A percentile compares a stretch with the other conserved stretches of the same genome.
phyloP scores from a whole-genome alignment of 2,329 filamentous ascomycete species.

The Metarhizium album region DNA sequence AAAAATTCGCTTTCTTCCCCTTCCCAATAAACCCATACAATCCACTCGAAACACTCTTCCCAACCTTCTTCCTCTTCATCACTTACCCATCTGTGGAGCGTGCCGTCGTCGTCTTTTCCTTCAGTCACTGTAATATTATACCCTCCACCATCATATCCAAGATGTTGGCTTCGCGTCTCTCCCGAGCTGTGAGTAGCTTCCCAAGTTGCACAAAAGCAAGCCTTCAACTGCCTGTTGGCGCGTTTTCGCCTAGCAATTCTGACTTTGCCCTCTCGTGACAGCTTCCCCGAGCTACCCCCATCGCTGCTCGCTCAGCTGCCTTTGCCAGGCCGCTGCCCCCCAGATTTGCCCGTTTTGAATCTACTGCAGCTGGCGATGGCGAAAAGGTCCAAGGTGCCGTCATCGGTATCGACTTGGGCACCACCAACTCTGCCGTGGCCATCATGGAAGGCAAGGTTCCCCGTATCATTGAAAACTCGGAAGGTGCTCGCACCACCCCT shows the following conservation, averaged over 20 bases:
- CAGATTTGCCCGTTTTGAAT: slow-evolving; percentile 69
- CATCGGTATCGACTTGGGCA: slow-evolving; percentile 97
- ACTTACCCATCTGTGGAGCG: slow-evolving; percentile 18
- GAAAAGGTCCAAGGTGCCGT: slow-evolving; percentile 91
- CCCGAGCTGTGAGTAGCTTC: slow-evolving; percentile 57
- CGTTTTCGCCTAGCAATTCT: neutral
- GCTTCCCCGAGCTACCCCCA: slow-evolving; percentile 68
- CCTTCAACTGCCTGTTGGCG: too few relatives aligned
- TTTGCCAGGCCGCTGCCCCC: slow-evolving; percentile 59
- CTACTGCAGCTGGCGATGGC: slow-evolving; percentile 35
- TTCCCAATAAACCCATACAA: slow-evolving; percentile 14
- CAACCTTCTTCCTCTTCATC: slow-evolving; percentile 18
- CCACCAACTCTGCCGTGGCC: slow-evolving; percentile 94
- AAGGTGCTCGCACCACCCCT: slow-evolving; percentile 55
- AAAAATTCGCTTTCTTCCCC: slow-evolving; percentile 26
- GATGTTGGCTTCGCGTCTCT: slow-evolving; percentile 64
- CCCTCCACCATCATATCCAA: slow-evolving; percentile 29
- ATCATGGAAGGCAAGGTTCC: slow-evolving; percentile 95
- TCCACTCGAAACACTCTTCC: slow-evolving; percentile 9
- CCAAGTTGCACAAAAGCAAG: slow-evolving; percentile 8
- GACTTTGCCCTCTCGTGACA: slow-evolving; percentile 21
- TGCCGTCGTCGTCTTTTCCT: slow-evolving; percentile 21
- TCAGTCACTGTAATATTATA: slow-evolving; percentile 22
- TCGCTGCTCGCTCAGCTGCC: slow-evolving; percentile 56
- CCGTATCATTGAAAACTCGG: slow-evolving; percentile 95